Percentiles rank a stretch among this genome's conserved stretches.
phyloP scores from a whole-genome alignment of 2,329 filamentous ascomycete genomes.

The Fusarium nematophilum region DNA sequence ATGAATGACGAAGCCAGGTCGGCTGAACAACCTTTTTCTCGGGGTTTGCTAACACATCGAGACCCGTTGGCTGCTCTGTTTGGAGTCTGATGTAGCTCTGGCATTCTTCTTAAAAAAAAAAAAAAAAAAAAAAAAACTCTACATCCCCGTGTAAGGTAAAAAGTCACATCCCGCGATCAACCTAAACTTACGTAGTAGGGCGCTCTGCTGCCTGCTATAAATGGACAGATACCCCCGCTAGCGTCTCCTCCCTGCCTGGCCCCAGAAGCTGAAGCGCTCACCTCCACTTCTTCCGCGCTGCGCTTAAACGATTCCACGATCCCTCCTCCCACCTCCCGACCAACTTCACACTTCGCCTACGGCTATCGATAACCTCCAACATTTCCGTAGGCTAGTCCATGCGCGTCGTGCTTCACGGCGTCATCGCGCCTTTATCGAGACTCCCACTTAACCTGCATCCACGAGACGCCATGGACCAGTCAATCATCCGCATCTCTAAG shows the following conservation, averaged over 20 bases:
- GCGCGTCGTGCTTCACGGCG: conserved; percentile 22
- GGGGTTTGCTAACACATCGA: too few relatives aligned
- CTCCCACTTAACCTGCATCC: conserved; percentile 21
- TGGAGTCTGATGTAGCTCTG: too few relatives aligned
- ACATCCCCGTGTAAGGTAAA: too few relatives aligned
- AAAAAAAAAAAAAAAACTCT: too few relatives aligned
- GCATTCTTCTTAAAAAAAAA: too few relatives aligned
- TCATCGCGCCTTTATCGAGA: neutral
- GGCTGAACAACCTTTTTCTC: too few relatives aligned
- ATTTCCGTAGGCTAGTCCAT: conserved; percentile 21
- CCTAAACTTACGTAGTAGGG: neutral
- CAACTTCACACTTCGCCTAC: conserved; percentile 11
- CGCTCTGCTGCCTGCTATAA: neutral
- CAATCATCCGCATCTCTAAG: conserved; percentile 88
- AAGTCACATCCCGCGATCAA: too few relatives aligned
- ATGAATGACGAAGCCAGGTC: too few relatives aligned
- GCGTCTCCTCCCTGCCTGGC: neutral
- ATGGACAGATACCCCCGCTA: neutral
- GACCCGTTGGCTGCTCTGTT: too few relatives aligned
- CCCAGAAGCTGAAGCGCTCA: conserved; percentile 5
- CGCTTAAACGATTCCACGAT: conserved; percentile 23
- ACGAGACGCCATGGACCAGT: conserved; percentile 71
- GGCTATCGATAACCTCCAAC: conserved; percentile 3
- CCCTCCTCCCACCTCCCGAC: conserved; percentile 22
- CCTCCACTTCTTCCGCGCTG: conserved; percentile 35